Evolutionary conservation across 2,329 filamentous ascomycete species (phyloP), one percentile per base, ranked within the genome.

Genomic region (Beauveria rudraprayagi): DNA sequence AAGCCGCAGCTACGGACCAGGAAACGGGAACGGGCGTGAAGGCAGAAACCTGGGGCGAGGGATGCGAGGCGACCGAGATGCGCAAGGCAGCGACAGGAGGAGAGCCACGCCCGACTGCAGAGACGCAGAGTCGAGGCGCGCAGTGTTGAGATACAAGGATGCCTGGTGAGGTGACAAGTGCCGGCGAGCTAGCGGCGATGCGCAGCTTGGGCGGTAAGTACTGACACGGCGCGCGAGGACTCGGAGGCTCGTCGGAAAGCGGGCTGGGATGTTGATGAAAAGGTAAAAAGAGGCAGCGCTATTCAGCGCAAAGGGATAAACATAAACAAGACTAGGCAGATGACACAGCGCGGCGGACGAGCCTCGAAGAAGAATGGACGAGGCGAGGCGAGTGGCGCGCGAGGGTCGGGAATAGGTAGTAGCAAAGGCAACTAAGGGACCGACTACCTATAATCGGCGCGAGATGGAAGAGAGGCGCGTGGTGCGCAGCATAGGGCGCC

Each of bases 121-220:
- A 58, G 34, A 48, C 11, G 43, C 17, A 37, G 37, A n/a, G 28
- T 56, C n/a, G 24, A 40, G 54, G 54, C 19, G 46, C 9, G 34
- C 19, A 11, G 43, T 52, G 37, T 59, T 48, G 40, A 52, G 56
- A 59, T 59, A 48, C 56, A 59, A 40, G 56, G 47, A 46, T 59
- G 56, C 47, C 34, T 30, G 48, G 56, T 17, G 40, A 46, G 40
- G 26, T 10, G 10, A 37, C 47, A 41, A 57, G 37, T 59, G 48
- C 47, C 56, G 47, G 40, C 14, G 26, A 34, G 47, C 37, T 59
- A 44, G 30, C 28, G n/a, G 34, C 34, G 56, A 58, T 58, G 46
- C 34, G 56, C 46, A 47, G 46, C 16, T 28, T 41, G n/a, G 22
- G 44, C 16, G 43, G 28, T 5, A 34, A 10, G 56, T 34, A 52